Conservation (phyloP, 2,329 filamentous ascomycete species). For the Onygena corvina region DNA sequence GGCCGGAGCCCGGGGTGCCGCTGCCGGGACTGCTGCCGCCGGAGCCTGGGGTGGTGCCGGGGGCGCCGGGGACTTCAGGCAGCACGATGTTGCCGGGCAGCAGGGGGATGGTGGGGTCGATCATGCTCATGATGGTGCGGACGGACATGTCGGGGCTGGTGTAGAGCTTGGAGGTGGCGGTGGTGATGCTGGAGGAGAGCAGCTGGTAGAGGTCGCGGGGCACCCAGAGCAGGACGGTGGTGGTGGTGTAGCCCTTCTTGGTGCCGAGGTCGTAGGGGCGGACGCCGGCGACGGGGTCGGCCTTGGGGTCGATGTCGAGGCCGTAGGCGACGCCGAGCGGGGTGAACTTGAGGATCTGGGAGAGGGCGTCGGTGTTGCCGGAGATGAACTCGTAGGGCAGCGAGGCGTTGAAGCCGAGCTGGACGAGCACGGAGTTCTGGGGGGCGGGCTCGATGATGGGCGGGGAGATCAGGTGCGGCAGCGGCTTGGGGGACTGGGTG, state of each 20-base stretch:
- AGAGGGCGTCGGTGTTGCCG: slow-evolving; percentile 55
- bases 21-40: slow-evolving; percentile 24
- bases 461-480: slow-evolving; percentile 67
- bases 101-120: slow-evolving; percentile 73
- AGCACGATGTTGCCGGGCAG: slow-evolving; percentile 22
- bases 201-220: slow-evolving; percentile 56
- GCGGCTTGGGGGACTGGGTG: slow-evolving; percentile 37
- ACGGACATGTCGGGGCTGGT: slow-evolving; percentile 55
- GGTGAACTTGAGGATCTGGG: slow-evolving; percentile 72
- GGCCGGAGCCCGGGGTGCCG: slow-evolving; percentile 23
- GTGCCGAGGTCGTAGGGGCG: slow-evolving; percentile 60
- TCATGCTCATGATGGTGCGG: slow-evolving; percentile 60
- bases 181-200: slow-evolving; percentile 57
- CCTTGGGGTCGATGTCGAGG: slow-evolving; percentile 30
- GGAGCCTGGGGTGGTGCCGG: slow-evolving; percentile 32
- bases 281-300: slow-evolving; percentile 19
- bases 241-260: slow-evolving; percentile 66
- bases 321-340: slow-evolving; percentile 59
- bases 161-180: slow-evolving; percentile 63
- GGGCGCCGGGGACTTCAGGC: no score
- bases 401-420: slow-evolving; percentile 69
- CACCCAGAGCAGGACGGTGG: slow-evolving; percentile 63
- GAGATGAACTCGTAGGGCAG: slow-evolving; percentile 80
- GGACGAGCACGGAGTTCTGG: slow-evolving; percentile 57
- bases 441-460: slow-evolving; percentile 49